A percentile compares a stretch with the other conserved stretches of the same genome.
These are phyloP conservation scores for Aspergillus steynii DNA, from an alignment of 495 filamentous ascomycete genomes.

Conservation along the genomic window DNA sequence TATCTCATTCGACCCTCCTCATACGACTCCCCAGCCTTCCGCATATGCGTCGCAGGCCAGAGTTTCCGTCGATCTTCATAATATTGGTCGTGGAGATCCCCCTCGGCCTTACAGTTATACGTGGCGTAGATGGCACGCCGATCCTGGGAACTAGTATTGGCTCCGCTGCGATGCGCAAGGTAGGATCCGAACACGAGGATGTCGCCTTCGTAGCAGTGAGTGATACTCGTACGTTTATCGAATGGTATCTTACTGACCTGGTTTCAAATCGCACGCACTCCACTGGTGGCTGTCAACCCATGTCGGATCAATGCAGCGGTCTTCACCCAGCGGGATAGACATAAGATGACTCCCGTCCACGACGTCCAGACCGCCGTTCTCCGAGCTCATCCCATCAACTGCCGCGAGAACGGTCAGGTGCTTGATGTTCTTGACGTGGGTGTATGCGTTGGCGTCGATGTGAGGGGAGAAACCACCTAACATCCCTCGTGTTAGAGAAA, in stretches of 20 bases:
- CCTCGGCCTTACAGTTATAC: slow-evolving; percentile 44
- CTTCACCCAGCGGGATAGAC: slow-evolving; percentile 37
- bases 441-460: slow-evolving; percentile 49
- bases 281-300: slow-evolving; percentile 43
- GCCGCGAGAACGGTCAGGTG: slow-evolving; percentile 46
- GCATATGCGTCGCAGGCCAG: slow-evolving; percentile 47
- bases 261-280: slow-evolving; percentile 40
- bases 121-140: slow-evolving; percentile 47
- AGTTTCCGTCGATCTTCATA: slow-evolving; percentile 42
- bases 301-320: slow-evolving; percentile 39
- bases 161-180: slow-evolving; percentile 44
- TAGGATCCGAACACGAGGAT: slow-evolving; percentile 48
- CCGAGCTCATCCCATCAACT: slow-evolving; percentile 38
- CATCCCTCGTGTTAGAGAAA: neutral
- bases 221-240: neutral
- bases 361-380: slow-evolving; percentile 47
- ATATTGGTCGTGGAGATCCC: slow-evolving; percentile 44
- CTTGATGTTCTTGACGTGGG: slow-evolving; percentile 48
- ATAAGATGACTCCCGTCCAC: slow-evolving; percentile 43
- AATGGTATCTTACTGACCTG: slow-evolving; percentile 21
- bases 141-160: slow-evolving; percentile 39
- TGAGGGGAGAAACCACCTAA: slow-evolving; percentile 43
- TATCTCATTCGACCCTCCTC: slow-evolving; percentile 40
- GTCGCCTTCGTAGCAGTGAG: slow-evolving; percentile 26
- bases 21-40: slow-evolving; percentile 38